Percentiles rank a stretch among this genome's conserved stretches.
These are phyloP conservation scores for Taxillus chinensis DNA, from an alignment of 164 flowering plant genomes.

Conservation along the genomic window DNA sequence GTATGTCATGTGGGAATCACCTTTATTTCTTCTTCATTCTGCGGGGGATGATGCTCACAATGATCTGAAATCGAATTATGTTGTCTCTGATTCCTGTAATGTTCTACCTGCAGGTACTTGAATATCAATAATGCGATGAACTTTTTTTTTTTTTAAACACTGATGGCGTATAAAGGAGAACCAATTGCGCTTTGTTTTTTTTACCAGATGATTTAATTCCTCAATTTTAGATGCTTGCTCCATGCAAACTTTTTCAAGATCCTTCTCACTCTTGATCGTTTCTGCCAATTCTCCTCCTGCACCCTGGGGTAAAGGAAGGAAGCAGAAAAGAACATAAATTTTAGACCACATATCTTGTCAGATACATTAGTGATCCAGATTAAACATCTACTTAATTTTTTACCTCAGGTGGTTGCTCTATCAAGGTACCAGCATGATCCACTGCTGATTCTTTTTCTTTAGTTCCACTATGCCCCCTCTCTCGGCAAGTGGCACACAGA, in stretches of 20 bases:
- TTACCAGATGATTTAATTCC: constrained; percentile 55
- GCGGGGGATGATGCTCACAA: constrained; percentile 1
- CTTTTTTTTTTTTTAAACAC: neutral
- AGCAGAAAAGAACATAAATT: neutral
- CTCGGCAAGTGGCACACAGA: constrained; percentile 57
- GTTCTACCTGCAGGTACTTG: constrained; percentile 36
- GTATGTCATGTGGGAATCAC: too few relatives aligned
- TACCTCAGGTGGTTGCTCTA: constrained; percentile 18
- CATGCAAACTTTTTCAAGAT: constrained; percentile 54
- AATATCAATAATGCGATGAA: constrained; percentile 1
- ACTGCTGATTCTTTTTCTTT: constrained; percentile 25
- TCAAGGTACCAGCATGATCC: constrained; percentile 7
- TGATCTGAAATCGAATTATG: neutral
- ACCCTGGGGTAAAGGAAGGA: constrained; percentile 20
- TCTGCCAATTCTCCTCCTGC: constrained; percentile 16
- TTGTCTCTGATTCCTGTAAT: constrained; percentile 26
- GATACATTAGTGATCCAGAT: neutral
- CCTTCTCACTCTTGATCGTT: constrained; percentile 30
- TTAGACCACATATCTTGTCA: neutral
- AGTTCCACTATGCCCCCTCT: constrained; percentile 13
- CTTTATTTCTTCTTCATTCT: too few relatives aligned
- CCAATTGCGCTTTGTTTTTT: constrained; percentile 1
- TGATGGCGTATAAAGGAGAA: neutral
- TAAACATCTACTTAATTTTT: too few relatives aligned
- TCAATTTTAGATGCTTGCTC: constrained; percentile 76